phyloP scores from a whole-genome alignment of 805 yeast species.

The Lipomyces anomalus region DNA sequence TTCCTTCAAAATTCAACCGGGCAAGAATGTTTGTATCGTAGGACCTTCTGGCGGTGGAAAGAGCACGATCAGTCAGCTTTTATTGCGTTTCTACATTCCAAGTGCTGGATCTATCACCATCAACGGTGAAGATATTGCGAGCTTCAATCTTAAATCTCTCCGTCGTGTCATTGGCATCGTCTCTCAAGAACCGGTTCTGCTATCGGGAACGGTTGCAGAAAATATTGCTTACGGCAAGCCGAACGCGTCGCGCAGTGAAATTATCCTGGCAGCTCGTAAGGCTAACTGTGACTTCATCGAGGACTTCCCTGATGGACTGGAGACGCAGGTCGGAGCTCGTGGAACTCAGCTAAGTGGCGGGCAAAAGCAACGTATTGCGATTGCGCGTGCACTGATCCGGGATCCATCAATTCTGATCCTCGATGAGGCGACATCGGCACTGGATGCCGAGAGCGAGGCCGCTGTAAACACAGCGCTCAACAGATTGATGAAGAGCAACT shows the following conservation, averaged over 20 bases:
- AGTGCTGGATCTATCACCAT: conserved; percentile 54
- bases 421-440: conserved; percentile 93
- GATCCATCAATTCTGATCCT: conserved; percentile 74
- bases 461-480: conserved; percentile 70
- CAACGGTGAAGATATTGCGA: conserved; percentile 57
- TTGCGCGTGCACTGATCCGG: conserved; percentile 78
- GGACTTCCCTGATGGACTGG: conserved; percentile 74
- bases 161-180: conserved; percentile 80
- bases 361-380: conserved; percentile 86
- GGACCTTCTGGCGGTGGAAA: conserved; percentile 98
- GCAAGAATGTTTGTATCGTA: conserved; percentile 87
- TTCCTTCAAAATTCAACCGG: conserved; percentile 58
- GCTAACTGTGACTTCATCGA: conserved; percentile 75
- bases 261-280: conserved; percentile 54
- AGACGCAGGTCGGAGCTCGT: conserved; percentile 74
- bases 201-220: conserved; percentile 78
- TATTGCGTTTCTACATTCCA: conserved; percentile 82
- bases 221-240: conserved; percentile 72
- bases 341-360: conserved; percentile 92
- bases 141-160: conserved; percentile 64
- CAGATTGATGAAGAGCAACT: conserved; percentile 48
- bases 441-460: conserved; percentile 83
- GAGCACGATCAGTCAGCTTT: conserved; percentile 66
- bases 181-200: conserved; percentile 85
- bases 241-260: conserved; percentile 53